A percentile compares a stretch with the other conserved stretches of the same genome.
Evolutionary conservation across 1,284 basidiomycete species (phyloP).

Genomic region (Puccinia triticina): DNA sequence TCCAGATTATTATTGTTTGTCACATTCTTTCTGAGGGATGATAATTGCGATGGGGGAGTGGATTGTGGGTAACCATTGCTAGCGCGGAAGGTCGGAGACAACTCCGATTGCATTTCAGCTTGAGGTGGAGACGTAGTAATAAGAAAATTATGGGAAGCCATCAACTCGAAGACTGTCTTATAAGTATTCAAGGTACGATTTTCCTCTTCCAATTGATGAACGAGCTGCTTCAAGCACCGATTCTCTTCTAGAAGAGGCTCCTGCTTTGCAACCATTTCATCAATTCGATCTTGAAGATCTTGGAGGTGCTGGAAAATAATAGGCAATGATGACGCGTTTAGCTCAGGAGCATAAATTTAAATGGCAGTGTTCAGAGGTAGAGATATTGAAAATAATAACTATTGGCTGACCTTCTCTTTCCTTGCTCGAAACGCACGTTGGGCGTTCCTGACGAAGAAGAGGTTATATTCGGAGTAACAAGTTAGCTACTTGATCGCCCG

Average conservation of each 20-base stretch:
- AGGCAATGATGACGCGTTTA: background rate
- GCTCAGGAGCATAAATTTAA: background rate
- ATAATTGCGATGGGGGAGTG: background rate
- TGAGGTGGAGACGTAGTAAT: background rate
- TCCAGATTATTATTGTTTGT: background rate
- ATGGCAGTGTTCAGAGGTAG: background rate
- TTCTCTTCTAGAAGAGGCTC: too few relatives aligned
- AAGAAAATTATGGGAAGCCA: background rate
- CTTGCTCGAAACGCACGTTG: slow-evolving; percentile 16
- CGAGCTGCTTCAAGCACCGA: too few relatives aligned
- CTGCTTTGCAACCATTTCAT: too few relatives aligned
- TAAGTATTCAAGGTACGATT: too few relatives aligned
- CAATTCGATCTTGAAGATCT: too few relatives aligned
- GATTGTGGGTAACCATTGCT: background rate
- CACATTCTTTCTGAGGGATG: background rate
- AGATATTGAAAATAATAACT: too few relatives aligned
- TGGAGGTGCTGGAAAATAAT: background rate
- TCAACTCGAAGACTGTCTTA: background rate
- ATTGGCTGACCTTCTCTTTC: background rate
- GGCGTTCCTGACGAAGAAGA: background rate
- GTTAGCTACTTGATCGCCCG: background rate
- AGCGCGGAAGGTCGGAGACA: background rate
- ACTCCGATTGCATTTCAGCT: background rate
- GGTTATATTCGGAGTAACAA: background rate
- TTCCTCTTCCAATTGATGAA: too few relatives aligned